Base-by-base conservation (phyloP, 2,329 filamentous ascomycete species). In the Septoria petroselini region DNA sequence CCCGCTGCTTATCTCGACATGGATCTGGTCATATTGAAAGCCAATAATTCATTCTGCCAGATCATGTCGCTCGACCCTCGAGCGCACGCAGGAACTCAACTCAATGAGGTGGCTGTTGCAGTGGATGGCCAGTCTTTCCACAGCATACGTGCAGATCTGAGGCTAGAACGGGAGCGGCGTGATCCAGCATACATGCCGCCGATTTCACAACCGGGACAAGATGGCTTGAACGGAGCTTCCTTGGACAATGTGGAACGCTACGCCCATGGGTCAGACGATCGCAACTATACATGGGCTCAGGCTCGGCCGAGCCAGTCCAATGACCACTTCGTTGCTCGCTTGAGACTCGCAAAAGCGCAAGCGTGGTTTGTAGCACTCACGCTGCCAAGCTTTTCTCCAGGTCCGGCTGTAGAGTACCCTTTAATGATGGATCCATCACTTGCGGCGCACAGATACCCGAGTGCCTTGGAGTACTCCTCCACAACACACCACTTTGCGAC, bases 151-250 rank as follows among this genome's bases (percentile, higher is more conserved):
- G 71, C 68, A 41, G 66, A 70, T 12, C 62, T 79, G 41, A 67
- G 73, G 30, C 68, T 72, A 30, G 76, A 78, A 54, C 63, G 72
- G 41, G 72, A 75, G 33, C 64, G 67, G 23, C 68, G 72, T 30
- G 75, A 78, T 48, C 75, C 76, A 11, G 63, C 73, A 21, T 76
- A 75, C 54, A 71, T 77, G 62, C 70, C 76, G 18, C 74, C 75
- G 4, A 78, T 78, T 18, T 53, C 65, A n/a, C 70, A 69, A 12
- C 66, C 67, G 8, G 61, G 71, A 3, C 67, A 73, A 31, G 72
- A 75, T 56, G 70, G 71, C 8, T 61, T 76, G 39, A 65, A 70
- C 12, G 63, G 64, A 18, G 62, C 75, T 7, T 57, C 60, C 2
- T 71, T 75, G 34, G 63, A 62, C 3, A 72, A 76, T 45, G 65